Base-by-base conservation (phyloP, 164 flowering plant genomes). In the Litsea cubeba region DNA sequence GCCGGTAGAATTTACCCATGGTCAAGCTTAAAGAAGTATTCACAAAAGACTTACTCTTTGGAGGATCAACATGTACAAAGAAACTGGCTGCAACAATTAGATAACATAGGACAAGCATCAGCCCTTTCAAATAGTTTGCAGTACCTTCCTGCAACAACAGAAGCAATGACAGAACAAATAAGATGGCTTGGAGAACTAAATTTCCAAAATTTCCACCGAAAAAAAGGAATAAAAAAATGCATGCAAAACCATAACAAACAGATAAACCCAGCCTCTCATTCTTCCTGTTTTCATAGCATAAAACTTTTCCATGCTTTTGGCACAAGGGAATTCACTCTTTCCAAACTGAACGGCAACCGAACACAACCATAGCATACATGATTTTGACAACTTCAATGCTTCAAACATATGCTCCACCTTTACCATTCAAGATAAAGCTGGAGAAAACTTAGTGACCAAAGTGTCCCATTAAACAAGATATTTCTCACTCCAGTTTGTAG, bases 81-180 rank as follows among this genome's bases (percentile, higher is more conserved):
- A 88, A 88, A 79, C 91, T 88, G 65, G 91, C 91, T 18, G 91
- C 91, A 68, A 87, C 91, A 28, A 88, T 88, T 73, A 88, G 87
- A 75, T 88, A 88, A 76, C 91, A 85, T 6, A 88, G 72, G 70
- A 88, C 85, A 69, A 88, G 90, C 91, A 88, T 88, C 82, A 88
- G 68, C 30, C 91, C 91, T 79, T 88, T 88, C 63, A 88, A 87
- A 72, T 88, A 88, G 69, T 88, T 88, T 71, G 91, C 82, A 75
- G 88, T 86, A 5, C 91, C 91, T 79, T 88, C 91, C 91, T 88
- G 87, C 80, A 84, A 62, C 26, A 62, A 72, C 5, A 46, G 64
- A 71, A 71, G 23, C 32, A 51, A 26, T 57, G 20, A 67, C n/a
- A 2, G 49, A 40, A 46, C 54, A 68, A 49, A 62, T 71, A 71